Evolutionary conservation across 129 eudicot species (phyloP), one percentile per base, ranked within the genome.

Genomic region (Ambrosia trifida): DNA sequence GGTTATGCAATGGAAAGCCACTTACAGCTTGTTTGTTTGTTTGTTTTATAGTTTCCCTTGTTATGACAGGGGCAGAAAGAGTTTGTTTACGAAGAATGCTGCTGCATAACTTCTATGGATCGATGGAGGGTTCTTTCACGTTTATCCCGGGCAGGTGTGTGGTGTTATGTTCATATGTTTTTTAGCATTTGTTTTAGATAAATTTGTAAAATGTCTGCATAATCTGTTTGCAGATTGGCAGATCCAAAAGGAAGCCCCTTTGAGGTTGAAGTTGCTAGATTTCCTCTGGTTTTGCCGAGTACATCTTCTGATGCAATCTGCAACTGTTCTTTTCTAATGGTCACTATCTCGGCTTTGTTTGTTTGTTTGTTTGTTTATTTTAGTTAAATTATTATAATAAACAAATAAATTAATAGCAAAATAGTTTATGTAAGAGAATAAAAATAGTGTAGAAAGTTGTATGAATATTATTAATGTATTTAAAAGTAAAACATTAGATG

Each of bases 111-210:
- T 72, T 65, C 82, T 16, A 47, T 72, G 98, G 98, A 24, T 93
- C 91, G 28, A 63, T 93, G 44, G 95, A 93, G 75, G 98, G 98
- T 54, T 89, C 85, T 62, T 93, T 87, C 72, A 89, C 98, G 47
- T 89, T 85, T 68, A 67, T 89, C 56, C 98, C 98, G 3, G 95
- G 96, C 74, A 93, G 96, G 97, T 91, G 12, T 9, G 12, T 53
- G 1, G 60, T 28, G 71, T 5, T 38, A 38, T 38, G 43, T 24
- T 11, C 6, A 11, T 4, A 1, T 3, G n/a, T 38, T 40, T 16
- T 9, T 18, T 11, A 33, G 5, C 2, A 44, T 18, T 8, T 64
- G 16, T 49, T 36, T 35, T 30, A 2, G 7, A 24, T 1, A 3
- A 7, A 57, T 5, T n/a, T 38, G 14, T 5, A 38, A 38, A 38